Base-by-base conservation (phyloP, 176 grass and related monocot genomes). In the Dendrocalamus sinicus region DNA sequence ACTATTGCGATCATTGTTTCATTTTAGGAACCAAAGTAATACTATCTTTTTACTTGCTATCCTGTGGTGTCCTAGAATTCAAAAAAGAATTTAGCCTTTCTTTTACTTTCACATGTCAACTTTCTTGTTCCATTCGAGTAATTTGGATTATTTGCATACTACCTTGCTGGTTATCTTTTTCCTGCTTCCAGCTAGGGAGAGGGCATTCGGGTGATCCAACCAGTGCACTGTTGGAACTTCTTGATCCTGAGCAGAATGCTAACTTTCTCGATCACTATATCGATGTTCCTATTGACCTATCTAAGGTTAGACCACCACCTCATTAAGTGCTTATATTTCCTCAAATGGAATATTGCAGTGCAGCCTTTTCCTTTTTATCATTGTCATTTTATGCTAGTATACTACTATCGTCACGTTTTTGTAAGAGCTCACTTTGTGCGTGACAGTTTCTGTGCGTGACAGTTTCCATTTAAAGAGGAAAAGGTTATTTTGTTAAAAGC, bases 231-330 rank as follows among this genome's bases (percentile, higher is more conserved):
- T 40, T 40, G 39, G 39, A 40, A 6, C 39, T 40, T 40, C 39
- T 99, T 22, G 96, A 40, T 40, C 39, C 39, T 40, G 39, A 40
- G 6, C 39, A 40, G 39, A 40, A 40, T 40, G 39, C 39, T 40
- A 40, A 40, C 39, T 40, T 40, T 40, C 39, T 40, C 5, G 39
- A 40, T 40, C 39, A 40, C 39, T 40, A 40, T 40, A 2, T 40
- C 7, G 39, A 40, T 6, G 39, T 40, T 40, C 39, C 39, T 40
- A 6, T 40, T 40, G 39, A 7, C 39, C 39, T 40, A 40, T 40
- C 5, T 40, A 40, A 40, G 39, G 39, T 6, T 40, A 40, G 6
- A 0, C 52, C 39, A 86, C 52, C 66, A 12, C 8, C 43, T 8
- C 23, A 35, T 75, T 32, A 70, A 44, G 24, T 75, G 14, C 23